Evolutionary conservation across 768 basidiomycete genomes (phyloP).

Genomic region (Mycena chlorophos): DNA sequence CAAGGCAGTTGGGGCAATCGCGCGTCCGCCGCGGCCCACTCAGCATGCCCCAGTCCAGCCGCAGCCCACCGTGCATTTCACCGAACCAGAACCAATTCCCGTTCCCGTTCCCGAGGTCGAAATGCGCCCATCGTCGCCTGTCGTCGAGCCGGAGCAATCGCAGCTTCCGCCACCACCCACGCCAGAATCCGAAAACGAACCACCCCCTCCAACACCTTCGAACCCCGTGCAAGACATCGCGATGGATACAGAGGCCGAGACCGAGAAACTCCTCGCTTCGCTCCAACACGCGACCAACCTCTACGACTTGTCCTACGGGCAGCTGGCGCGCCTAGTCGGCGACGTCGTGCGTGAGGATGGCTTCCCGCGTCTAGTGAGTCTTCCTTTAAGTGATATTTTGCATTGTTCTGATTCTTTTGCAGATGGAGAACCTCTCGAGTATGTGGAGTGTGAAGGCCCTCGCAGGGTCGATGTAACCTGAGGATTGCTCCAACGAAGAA

Average conservation of each 20-base stretch:
- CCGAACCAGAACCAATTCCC: background rate
- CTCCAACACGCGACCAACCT: slow-evolving; percentile 47
- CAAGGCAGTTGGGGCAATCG: slow-evolving; percentile 16
- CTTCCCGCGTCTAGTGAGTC: slow-evolving; percentile 69
- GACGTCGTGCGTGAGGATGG: slow-evolving; percentile 73
- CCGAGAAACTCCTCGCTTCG: slow-evolving; percentile 32
- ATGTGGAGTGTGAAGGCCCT: slow-evolving; percentile 52
- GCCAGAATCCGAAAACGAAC: background rate
- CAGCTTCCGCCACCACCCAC: background rate
- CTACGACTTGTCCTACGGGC: slow-evolving; percentile 51
- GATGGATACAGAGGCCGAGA: slow-evolving; percentile 14
- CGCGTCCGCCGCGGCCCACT: background rate
- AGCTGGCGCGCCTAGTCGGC: slow-evolving; percentile 58
- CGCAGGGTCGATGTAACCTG: slow-evolving; percentile 2
- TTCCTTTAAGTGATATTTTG: background rate
- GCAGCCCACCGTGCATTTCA: background rate
- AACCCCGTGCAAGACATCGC: background rate
- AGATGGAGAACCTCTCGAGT: slow-evolving; percentile 56
- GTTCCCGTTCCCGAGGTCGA: background rate
- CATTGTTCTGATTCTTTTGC: slow-evolving; percentile 5
- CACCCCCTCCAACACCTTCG: background rate
- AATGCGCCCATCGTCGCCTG: background rate
- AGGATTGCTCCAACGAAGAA: no score
- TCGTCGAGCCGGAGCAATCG: background rate
- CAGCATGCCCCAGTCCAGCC: slow-evolving; percentile 9